Conservation (phyloP, 2,329 filamentous ascomycete species). For the Pseudogymnoascus sp. region DNA sequence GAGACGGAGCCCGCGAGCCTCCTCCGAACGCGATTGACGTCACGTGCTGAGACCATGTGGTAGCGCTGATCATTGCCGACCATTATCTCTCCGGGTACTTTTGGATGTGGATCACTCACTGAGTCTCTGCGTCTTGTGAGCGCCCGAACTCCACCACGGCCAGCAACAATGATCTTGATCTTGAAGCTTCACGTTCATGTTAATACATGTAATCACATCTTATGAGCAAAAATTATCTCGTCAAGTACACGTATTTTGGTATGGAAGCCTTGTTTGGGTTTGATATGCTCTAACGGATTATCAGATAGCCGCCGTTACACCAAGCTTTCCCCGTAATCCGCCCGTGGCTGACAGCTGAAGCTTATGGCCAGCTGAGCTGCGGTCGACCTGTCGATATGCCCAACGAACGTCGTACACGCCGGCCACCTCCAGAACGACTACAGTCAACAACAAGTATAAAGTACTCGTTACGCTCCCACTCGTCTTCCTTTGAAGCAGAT, state of each 20-base stretch:
- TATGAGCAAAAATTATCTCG: background rate
- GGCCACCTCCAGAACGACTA: constrained; percentile 9
- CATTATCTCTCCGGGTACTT: constrained; percentile 8
- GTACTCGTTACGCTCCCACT: constrained; percentile 50
- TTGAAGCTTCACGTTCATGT: background rate
- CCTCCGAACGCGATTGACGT: constrained; percentile 5
- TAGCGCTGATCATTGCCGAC: constrained; percentile 1
- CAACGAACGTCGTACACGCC: constrained; percentile 5
- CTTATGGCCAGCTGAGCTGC: constrained; percentile 1
- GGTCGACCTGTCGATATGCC: background rate
- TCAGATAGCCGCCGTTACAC: background rate
- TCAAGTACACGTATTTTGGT: background rate
- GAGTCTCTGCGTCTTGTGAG: background rate
- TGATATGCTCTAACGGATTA: background rate
- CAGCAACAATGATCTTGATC: background rate
- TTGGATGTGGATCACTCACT: background rate
- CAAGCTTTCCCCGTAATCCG: background rate
- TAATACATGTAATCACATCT: background rate
- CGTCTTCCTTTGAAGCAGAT: constrained; percentile 59
- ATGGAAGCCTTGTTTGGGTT: background rate
- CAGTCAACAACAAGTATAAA: constrained; percentile 36
- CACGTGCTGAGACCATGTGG: background rate
- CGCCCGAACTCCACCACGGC: background rate
- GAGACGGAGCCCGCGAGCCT: constrained; percentile 7
- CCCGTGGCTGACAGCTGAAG: constrained; percentile 3